phyloP scores from a whole-genome alignment of 371 early-diverging fungal species.

The Dichotomocladium elegans region DNA sequence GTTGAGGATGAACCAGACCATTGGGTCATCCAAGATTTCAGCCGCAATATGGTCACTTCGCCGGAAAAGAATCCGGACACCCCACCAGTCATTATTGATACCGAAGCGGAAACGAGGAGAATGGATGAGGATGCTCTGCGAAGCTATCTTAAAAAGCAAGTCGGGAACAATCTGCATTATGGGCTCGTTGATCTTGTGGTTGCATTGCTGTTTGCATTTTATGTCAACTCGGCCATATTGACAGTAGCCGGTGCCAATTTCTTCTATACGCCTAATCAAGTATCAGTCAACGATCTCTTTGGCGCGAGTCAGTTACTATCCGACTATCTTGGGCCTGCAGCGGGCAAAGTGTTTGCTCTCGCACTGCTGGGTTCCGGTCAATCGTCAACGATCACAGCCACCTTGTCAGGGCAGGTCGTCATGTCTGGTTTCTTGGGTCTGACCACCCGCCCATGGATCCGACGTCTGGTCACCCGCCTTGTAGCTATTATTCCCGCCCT shows the following conservation, averaged over 20 bases:
- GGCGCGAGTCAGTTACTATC: conserved; percentile 63
- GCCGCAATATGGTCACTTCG: background rate
- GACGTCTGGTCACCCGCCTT: conserved; percentile 65
- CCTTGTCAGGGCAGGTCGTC: conserved; percentile 83
- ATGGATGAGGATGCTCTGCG: conserved; percentile 13
- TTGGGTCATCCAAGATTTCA: background rate
- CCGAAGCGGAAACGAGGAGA: background rate
- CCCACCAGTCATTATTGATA: background rate
- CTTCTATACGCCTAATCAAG: conserved; percentile 42
- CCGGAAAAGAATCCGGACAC: background rate
- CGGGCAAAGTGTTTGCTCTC: conserved; percentile 72
- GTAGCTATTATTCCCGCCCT: conserved; percentile 78
- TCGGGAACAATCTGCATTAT: conserved; percentile 30
- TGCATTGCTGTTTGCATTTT: conserved; percentile 69
- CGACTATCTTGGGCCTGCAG: conserved; percentile 59
- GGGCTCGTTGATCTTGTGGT: conserved; percentile 62
- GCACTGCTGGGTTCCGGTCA: conserved; percentile 79
- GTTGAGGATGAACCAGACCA: conserved; percentile 1
- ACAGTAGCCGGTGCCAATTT: conserved; percentile 81
- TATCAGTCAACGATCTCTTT: conserved; percentile 52
- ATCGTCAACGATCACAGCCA: conserved; percentile 78
- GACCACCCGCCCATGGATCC: conserved; percentile 65
- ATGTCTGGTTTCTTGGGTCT: conserved; percentile 81
- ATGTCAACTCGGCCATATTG: conserved; percentile 77
- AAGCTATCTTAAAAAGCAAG: conserved; percentile 6